Evolutionary conservation across 306 rosid genomes (phyloP).

Genomic region (Inga leiocalycina): DNA sequence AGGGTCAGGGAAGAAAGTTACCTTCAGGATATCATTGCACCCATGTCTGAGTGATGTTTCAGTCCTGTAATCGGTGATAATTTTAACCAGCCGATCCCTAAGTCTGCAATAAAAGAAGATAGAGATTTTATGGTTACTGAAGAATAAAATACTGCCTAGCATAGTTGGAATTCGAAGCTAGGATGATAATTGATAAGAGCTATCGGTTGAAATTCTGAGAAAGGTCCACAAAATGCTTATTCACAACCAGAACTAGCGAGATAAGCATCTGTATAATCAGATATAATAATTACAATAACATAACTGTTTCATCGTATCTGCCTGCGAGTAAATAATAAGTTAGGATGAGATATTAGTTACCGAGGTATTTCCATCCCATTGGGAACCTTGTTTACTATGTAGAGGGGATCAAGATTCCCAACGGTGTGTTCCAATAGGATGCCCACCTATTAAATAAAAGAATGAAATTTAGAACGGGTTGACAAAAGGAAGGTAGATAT

Average conservation of each 20-base stretch:
- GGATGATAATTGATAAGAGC: slow-evolving; percentile 1
- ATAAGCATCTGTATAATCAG: neutral
- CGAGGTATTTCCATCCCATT: slow-evolving; percentile 92
- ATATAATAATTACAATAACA: slow-evolving; percentile 23
- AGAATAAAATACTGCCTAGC: slow-evolving; percentile 27
- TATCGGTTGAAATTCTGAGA: slow-evolving; percentile 6
- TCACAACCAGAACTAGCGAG: slow-evolving; percentile 24
- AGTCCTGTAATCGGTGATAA: slow-evolving; percentile 90
- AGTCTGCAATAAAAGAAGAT: slow-evolving; percentile 58
- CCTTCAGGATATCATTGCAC: slow-evolving; percentile 97
- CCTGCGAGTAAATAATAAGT: neutral
- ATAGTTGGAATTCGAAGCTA: slow-evolving; percentile 27
- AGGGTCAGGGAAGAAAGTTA: slow-evolving; percentile 31
- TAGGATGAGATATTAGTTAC: slow-evolving; percentile 51
- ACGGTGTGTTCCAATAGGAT: slow-evolving; percentile 95
- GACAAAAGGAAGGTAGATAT: slow-evolving; percentile 9
- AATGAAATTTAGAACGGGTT: slow-evolving; percentile 28
- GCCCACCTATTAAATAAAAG: slow-evolving; percentile 71
- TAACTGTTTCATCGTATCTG: neutral
- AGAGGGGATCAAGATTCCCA: slow-evolving; percentile 72
- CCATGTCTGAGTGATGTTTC: slow-evolving; percentile 97
- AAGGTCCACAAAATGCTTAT: slow-evolving; percentile 7
- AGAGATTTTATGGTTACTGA: slow-evolving; percentile 14
- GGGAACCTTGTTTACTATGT: slow-evolving; percentile 95
- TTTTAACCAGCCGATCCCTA: slow-evolving; percentile 92